Evolutionary conservation across 495 filamentous ascomycete species (phyloP), one percentile per base, ranked within the genome.

Genomic region (Hamigera avellanea): DNA sequence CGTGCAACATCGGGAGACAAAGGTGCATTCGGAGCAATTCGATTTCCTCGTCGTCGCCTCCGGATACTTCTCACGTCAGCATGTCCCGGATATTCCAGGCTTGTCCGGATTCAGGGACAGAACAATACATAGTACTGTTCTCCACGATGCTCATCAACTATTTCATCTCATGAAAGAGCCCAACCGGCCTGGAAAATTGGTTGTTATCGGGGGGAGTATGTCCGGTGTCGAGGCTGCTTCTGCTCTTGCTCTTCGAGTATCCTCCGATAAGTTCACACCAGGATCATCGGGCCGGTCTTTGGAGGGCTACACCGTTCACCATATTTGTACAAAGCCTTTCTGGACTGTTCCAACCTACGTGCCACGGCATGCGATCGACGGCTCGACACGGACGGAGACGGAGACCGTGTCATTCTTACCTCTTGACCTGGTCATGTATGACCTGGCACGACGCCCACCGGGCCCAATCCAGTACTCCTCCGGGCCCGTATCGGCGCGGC

Each of bases 121-220:
- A 0, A 52, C 76, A 16, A 48, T 76, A 6, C 83, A 85, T 40
- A 86, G 75, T 46, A 83, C 81, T 1, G 46, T 50, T 0, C 46
- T 70, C 12, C 51, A 59, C 12, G 44, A 38, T 26, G 37, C 50
- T 7, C 47, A 50, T 0, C 47, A 52, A 26, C 39, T 64, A 1
- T 19, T 50, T 6, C 28, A 28, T 19, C 23, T 45, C 6, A 19
- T 41, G 1, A 42, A 45, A 19, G 32, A 15, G 7, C 28, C 30
- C 1, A 23, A 39, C 8, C 8, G 39, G 25, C 0, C 54, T 0
- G 66, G 72, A n/a, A 82, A 80, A 45, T 72, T 93, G 33, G 67
- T 88, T 2, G 70, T 95, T 10, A 68, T 89, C 7, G 86, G 86
- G 3, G 86, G 86, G 2, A 81, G 83, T 38, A 86, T 93, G 71